Base-by-base conservation (phyloP, 768 basidiomycete species). In the Leucosporidium yakuticum region DNA sequence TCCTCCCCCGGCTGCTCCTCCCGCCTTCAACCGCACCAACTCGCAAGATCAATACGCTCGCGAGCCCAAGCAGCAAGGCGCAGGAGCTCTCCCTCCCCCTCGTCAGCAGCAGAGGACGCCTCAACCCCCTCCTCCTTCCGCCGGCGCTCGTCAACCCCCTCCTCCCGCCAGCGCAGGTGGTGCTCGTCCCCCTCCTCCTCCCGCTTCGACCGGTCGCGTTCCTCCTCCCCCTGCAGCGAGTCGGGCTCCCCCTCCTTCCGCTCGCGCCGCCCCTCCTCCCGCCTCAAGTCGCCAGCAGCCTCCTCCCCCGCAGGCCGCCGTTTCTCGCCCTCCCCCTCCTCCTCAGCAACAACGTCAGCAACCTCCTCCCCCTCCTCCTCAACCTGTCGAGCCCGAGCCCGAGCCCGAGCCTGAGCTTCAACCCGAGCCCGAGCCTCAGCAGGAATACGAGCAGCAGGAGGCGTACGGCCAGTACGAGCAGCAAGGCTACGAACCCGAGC, bases 371-470 rank as follows among this genome's bases (percentile, higher is more conserved):
- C 57, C 27, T 12, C 25, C 31, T 14, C 27, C 14, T 12, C 60
- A 49, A 27, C 60, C 60, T 59, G 39, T 44, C 60, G 8, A 55
- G 60, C 32, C 65, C 60, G 9, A 62, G 60, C 11, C 4, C 29
- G 21, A 65, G 63, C 23, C 62, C 65, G 0, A 50, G 51, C 20
- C 61, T 58, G 25, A 68, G 57, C 34, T 23, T 7, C 36, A 39
- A 15, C 39, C 39, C 6, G 39, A 44, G 51, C 51, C 51, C 51
- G n/a, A 53, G 21, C 14, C 51, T 27, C 51, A 53, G 51, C 51
- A 53, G 14, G n/a, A 53, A 21, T 53, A n/a, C 51, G 51, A 53
- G n/a, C 51, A 23, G 51, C 27, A 53, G n/a, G 51, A 44, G 39
- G n/a, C n/a, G n/a, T 44, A 44, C 14, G 39, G 39, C 39, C 39